phyloP scores from a whole-genome alignment of 306 rosid species.

The Heteromeles arbutifolia region DNA sequence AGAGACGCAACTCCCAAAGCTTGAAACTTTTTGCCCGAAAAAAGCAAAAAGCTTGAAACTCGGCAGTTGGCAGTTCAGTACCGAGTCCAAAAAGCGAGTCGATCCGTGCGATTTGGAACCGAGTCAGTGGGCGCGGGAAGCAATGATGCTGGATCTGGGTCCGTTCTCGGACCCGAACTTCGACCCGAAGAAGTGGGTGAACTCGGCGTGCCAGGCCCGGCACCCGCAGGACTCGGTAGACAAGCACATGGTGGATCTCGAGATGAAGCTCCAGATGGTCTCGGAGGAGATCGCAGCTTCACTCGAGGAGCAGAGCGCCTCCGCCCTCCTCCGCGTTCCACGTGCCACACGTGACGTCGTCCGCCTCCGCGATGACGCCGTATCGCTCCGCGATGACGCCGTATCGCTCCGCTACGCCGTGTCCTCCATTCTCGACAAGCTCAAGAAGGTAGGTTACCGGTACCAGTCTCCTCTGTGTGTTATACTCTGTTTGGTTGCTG shows the following conservation, averaged over 20 bases:
- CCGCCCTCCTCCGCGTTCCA: conserved; percentile 87
- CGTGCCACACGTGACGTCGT: conserved; percentile 90
- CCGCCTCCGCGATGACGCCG: conserved; percentile 89
- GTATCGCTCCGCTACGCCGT: conserved; percentile 80
- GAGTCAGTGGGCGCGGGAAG: neutral
- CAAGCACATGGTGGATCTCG: conserved; percentile 77
- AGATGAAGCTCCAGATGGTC: conserved; percentile 91
- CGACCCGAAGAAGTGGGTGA: conserved; percentile 94
- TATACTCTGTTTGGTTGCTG: neutral
- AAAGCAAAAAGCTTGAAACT: neutral
- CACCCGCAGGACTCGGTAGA: conserved; percentile 81
- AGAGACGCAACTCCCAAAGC: neutral
- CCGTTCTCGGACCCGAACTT: conserved; percentile 76
- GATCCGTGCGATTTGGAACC: neutral
- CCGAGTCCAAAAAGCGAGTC: neutral
- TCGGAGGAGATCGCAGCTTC: conserved; percentile 93
- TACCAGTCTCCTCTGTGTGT: neutral
- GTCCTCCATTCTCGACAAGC: conserved; percentile 79
- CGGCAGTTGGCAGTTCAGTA: neutral
- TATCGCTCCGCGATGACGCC: conserved; percentile 90
- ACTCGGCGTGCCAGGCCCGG: conserved; percentile 80
- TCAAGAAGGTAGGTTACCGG: conserved; percentile 57
- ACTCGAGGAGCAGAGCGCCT: conserved; percentile 88
- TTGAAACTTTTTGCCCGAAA: neutral
- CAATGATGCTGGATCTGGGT: conserved; percentile 85